phyloP scores from a whole-genome alignment of 805 yeast species.

The Candida insectalens region DNA sequence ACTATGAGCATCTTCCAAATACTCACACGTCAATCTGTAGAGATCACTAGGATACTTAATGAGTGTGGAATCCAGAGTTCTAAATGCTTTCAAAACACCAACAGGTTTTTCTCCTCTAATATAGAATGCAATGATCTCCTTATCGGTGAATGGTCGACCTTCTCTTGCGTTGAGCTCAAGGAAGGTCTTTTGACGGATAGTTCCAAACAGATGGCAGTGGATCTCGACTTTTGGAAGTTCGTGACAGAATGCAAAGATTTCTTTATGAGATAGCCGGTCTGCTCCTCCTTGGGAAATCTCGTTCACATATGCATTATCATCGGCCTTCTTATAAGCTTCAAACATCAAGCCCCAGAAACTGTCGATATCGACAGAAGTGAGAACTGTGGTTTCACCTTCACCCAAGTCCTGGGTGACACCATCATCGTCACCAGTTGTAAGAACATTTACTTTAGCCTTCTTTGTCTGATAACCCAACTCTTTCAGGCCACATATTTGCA shows the following conservation, averaged over 20 bases:
- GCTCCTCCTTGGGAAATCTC: conserved; percentile 1
- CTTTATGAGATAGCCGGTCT: conserved; percentile 12
- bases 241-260: conserved; percentile 12
- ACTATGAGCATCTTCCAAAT: conserved; percentile 13
- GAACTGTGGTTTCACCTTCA: background rate
- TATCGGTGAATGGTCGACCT: conserved; percentile 14
- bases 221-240: conserved; percentile 23
- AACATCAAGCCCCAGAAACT: conserved; percentile 33
- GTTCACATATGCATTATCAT: conserved; percentile 14
- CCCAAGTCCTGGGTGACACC: conserved; percentile 8
- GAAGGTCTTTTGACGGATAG: conserved; percentile 18
- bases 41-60: conserved; percentile 18
- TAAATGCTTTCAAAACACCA: conserved; percentile 21
- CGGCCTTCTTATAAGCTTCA: conserved; percentile 28
- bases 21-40: conserved; percentile 19
- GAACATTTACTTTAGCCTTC: conserved; percentile 10
- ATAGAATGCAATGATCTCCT: conserved; percentile 19
- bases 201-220: conserved; percentile 24
- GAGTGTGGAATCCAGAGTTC: conserved; percentile 18
- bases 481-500: conserved; percentile 30
- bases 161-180: conserved; percentile 15
- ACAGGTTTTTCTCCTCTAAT: conserved; percentile 23
- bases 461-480: conserved; percentile 14
- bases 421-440: conserved; percentile 4
- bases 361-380: conserved; percentile 1